A percentile compares a stretch with the other conserved stretches of the same genome.
These are phyloP conservation scores for Cladobotryum mycophilum DNA, from an alignment of 2,329 filamentous ascomycete genomes.

Conservation along the genomic window DNA sequence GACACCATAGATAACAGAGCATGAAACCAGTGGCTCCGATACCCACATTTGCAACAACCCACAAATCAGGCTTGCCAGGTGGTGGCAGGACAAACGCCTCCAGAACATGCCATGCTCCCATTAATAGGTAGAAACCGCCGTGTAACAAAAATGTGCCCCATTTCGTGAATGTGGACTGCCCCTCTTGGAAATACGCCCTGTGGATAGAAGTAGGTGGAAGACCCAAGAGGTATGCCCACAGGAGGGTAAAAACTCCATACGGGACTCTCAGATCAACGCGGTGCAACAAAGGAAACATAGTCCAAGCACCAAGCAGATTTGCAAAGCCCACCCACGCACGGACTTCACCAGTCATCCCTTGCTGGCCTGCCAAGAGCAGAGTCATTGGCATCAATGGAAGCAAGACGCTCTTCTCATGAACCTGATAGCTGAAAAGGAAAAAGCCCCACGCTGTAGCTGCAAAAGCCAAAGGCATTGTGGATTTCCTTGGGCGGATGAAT, in stretches of 20 bases:
- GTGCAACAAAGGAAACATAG: slow-evolving; percentile 83
- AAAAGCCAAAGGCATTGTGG: slow-evolving; percentile 72
- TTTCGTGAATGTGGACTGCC: slow-evolving; percentile 25
- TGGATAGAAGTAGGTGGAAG: slow-evolving; percentile 68
- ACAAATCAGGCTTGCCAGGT: slow-evolving; percentile 77
- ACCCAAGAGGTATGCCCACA: slow-evolving; percentile 89
- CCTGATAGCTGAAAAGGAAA: slow-evolving; percentile 96
- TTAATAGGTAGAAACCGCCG: slow-evolving; percentile 65
- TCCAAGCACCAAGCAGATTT: slow-evolving; percentile 85
- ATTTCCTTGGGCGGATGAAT: slow-evolving; percentile 69
- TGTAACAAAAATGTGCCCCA: slow-evolving; percentile 66
- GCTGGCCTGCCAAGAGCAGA: slow-evolving; percentile 68
- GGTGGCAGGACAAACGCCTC: slow-evolving; percentile 67
- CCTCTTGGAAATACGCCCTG: slow-evolving; percentile 57
- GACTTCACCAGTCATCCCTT: slow-evolving; percentile 68
- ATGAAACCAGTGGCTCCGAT: slow-evolving; percentile 80
- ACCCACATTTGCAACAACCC: slow-evolving; percentile 86
- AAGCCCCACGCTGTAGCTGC: slow-evolving; percentile 90
- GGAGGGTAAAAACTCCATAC: slow-evolving; percentile 73
- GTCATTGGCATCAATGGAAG: slow-evolving; percentile 93
- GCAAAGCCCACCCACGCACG: slow-evolving; percentile 95
- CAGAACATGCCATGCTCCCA: slow-evolving; percentile 74
- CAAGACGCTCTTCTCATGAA: slow-evolving; percentile 95
- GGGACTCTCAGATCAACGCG: slow-evolving; percentile 79
- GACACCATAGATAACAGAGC: slow-evolving; percentile 86